Conservation (phyloP, 352 stramenopile genomes). For the Pythium graminicola region DNA sequence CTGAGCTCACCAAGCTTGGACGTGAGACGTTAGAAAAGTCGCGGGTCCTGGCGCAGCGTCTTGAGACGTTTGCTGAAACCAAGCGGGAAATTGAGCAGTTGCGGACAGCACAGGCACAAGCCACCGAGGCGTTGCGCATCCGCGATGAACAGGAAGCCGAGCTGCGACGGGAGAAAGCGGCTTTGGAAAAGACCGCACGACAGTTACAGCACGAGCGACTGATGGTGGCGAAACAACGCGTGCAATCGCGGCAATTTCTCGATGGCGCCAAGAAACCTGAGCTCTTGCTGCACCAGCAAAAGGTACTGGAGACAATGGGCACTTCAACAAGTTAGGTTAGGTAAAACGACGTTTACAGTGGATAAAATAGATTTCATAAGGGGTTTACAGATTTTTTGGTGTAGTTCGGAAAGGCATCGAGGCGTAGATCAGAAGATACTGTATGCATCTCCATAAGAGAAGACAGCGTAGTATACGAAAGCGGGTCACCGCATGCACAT, state of each 20-base stretch:
- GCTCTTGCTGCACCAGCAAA: slow-evolving; percentile 51
- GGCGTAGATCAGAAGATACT: too few relatives aligned
- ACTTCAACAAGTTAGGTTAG: slow-evolving; percentile 9
- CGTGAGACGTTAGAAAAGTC: slow-evolving; percentile 63
- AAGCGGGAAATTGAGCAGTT: slow-evolving; percentile 39
- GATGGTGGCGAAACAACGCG: slow-evolving; percentile 59
- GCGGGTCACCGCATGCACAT: slow-evolving; percentile 12
- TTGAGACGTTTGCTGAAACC: slow-evolving; percentile 30
- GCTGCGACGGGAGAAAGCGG: slow-evolving; percentile 40
- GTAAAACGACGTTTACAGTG: slow-evolving; percentile 6
- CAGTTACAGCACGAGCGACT: slow-evolving; percentile 67
- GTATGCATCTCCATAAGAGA: too few relatives aligned
- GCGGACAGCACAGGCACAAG: slow-evolving; percentile 30
- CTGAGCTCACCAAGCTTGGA: slow-evolving; percentile 51
- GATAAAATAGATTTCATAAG: slow-evolving; percentile 25
- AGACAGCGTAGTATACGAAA: slow-evolving; percentile 20
- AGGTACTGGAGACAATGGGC: slow-evolving; percentile 16
- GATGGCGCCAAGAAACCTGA: slow-evolving; percentile 61
- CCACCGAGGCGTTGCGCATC: too few relatives aligned
- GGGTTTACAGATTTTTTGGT: slow-evolving; percentile 20
- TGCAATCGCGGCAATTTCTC: slow-evolving; percentile 71
- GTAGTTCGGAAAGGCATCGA: background rate
- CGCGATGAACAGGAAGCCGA: slow-evolving; percentile 27
- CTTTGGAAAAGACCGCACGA: slow-evolving; percentile 41
- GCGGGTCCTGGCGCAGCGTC: slow-evolving; percentile 32